Evolutionary conservation across 371 early-diverging fungal genomes (phyloP).

Genomic region (Parasitella parasitica): DNA sequence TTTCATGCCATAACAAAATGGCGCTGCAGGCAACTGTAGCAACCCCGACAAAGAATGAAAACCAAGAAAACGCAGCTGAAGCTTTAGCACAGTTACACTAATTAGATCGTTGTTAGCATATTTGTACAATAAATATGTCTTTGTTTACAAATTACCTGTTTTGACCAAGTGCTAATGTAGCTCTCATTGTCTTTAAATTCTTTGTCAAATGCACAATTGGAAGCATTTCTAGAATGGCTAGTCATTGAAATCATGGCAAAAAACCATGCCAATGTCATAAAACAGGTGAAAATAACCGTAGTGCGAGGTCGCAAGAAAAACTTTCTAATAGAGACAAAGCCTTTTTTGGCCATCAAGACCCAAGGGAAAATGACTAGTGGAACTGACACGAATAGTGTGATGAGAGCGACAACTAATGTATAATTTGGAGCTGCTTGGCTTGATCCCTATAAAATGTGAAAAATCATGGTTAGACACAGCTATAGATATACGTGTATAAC

Average conservation of each 20-base stretch:
- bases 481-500: background rate
- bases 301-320: conserved; percentile 45
- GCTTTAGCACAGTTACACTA: conserved; percentile 33
- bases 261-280: conserved; percentile 38
- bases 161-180: conserved; percentile 33
- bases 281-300: conserved; percentile 36
- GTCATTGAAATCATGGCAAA: conserved; percentile 43
- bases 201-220: conserved; percentile 26
- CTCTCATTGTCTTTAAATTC: conserved; percentile 10
- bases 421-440: conserved; percentile 43
- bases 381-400: conserved; percentile 27
- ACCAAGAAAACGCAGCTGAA: conserved; percentile 19
- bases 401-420: conserved; percentile 26
- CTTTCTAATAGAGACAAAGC: conserved; percentile 14
- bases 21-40: conserved; percentile 6
- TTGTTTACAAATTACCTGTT: conserved; percentile 35
- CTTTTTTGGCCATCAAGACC: background rate
- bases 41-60: conserved; percentile 17
- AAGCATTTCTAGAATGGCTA: conserved; percentile 29
- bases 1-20: conserved; percentile 28
- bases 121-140: background rate
- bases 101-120: background rate
- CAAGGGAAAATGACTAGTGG: conserved; percentile 35
- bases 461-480: background rate
- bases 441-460: conserved; percentile 19